A percentile compares a stretch with the other conserved stretches of the same genome.
phyloP scores from a whole-genome alignment of 2,329 filamentous ascomycete species.

The Arthroderma uncinatum region DNA sequence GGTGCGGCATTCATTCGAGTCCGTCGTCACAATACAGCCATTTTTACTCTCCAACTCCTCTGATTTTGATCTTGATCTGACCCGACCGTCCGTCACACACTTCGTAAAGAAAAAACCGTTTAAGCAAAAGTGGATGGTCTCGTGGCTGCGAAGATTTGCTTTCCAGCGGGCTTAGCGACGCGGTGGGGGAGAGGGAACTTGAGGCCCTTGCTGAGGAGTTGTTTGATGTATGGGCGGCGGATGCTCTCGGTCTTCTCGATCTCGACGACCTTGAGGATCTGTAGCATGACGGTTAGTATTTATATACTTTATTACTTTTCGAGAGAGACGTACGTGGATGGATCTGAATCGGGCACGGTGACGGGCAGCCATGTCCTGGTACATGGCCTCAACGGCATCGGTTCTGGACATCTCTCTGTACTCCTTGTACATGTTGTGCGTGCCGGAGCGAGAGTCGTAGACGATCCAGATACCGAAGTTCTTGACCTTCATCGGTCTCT shows the following conservation, averaged over 20 bases:
- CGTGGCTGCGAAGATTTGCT: constrained; percentile 87
- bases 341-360: constrained; percentile 97
- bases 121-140: constrained; percentile 98
- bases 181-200: constrained; percentile 99
- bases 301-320: not conserved
- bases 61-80: not conserved
- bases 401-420: constrained; percentile 97
- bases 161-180: constrained; percentile 66
- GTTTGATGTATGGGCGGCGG: constrained; percentile 99
- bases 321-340: constrained; percentile 69
- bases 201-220: constrained; percentile 88
- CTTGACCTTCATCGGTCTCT: constrained; percentile 99
- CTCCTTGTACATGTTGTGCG: constrained; percentile 99
- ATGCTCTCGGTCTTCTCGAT: constrained; percentile 87
- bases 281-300: constrained; percentile 13
- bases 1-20: not conserved
- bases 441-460: constrained; percentile 98
- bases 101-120: constrained; percentile 31
- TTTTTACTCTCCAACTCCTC: constrained; percentile 1
- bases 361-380: constrained; percentile 99
- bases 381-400: constrained; percentile 90
- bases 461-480: constrained; percentile 99
- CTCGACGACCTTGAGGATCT: constrained; percentile 98
- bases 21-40: constrained; percentile 1
- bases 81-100: not conserved